Evolutionary conservation across 1,284 basidiomycete genomes (phyloP).

Genomic region (Exobasidium rhododendri): DNA sequence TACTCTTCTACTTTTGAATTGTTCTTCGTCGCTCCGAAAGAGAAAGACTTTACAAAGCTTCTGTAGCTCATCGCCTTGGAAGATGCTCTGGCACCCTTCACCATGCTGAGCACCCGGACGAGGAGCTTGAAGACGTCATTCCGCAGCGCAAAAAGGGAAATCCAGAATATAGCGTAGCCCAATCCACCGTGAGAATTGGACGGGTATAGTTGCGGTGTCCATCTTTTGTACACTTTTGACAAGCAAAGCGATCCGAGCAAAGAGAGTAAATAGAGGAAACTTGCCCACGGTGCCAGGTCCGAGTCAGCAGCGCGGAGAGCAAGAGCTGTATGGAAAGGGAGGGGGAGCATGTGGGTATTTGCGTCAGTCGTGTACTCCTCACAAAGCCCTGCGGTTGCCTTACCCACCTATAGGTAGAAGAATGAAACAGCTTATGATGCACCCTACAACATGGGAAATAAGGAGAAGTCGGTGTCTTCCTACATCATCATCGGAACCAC

Average conservation of each 20-base stretch:
- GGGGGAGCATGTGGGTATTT: too few species aligned
- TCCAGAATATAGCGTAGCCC: slow-evolving; percentile 34
- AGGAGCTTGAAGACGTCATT: slow-evolving; percentile 32
- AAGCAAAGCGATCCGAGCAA: slow-evolving; percentile 34
- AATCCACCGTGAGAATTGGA: slow-evolving; percentile 39
- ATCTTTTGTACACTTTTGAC: slow-evolving; percentile 43
- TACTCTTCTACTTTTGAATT: slow-evolving; percentile 12
- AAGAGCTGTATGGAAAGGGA: too few species aligned
- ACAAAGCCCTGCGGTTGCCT: too few species aligned
- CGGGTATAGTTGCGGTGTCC: slow-evolving; percentile 43
- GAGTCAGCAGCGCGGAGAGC: slow-evolving; percentile 41
- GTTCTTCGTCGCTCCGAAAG: neutral
- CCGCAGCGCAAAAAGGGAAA: slow-evolving; percentile 37
- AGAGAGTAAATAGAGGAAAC: slow-evolving; percentile 33
- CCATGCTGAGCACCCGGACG: slow-evolving; percentile 13
- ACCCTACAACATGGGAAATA: slow-evolving; percentile 27
- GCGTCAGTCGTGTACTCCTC: too few species aligned
- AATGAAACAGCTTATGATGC: slow-evolving; percentile 42
- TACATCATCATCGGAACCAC: slow-evolving; percentile 20
- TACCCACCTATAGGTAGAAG: slow-evolving; percentile 34
- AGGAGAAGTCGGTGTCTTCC: slow-evolving; percentile 28
- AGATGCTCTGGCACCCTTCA: neutral
- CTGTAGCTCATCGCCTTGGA: slow-evolving; percentile 1
- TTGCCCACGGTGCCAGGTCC: slow-evolving; percentile 31
- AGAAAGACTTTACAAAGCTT: slow-evolving; percentile 1